Base-by-base conservation (phyloP, 441 rosid species). In the Populus hybrid region DNA sequence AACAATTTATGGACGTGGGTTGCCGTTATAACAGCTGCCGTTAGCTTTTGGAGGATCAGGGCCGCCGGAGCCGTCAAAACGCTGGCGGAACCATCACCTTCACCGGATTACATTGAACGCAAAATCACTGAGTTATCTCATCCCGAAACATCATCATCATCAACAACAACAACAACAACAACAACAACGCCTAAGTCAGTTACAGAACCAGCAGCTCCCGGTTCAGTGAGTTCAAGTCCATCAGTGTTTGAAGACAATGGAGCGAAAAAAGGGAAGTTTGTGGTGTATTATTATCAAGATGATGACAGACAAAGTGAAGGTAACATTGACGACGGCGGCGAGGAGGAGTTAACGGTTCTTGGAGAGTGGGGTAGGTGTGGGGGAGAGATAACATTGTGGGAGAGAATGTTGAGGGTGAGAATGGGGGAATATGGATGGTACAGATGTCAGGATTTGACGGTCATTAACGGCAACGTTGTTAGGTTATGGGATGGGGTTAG, bases 1-100 rank as follows among this genome's bases (percentile, higher is more conserved):
- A 88, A 83, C 77, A 92, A 86, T 74, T 79, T 89, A 1, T 93
- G 95, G 95, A 83, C 95, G 71, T 91, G 93, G 93, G 77, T 93
- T 24, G 92, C 93, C 45, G 80, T 90, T 20, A 33, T 89, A n/a
- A 90, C 90, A 2, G 94, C 93, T 23, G 88, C 88, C 20, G 73
- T 90, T 18, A 87, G 94, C 82, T 88, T 89, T 76, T 92, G 97
- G 95, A 80, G 84, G 71, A 81, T 93, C 74, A 82, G 86, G 80
- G 79, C 85, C 69, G 76, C 82, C 33, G 81, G 69, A 29, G 53
- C 69, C 7, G 65, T 21, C 23, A 29, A 77, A 14, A 31, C 80
- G 26, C 29, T 29, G 21, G 26, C n/a, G 3, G 50, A 40, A 40
- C 28, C 29, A 31, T 35, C 21, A 12, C 21, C 75, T 26, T 1